Evolutionary conservation across 2,329 filamentous ascomycete genomes (phyloP).

Genomic region (Colletotrichum horii): DNA sequence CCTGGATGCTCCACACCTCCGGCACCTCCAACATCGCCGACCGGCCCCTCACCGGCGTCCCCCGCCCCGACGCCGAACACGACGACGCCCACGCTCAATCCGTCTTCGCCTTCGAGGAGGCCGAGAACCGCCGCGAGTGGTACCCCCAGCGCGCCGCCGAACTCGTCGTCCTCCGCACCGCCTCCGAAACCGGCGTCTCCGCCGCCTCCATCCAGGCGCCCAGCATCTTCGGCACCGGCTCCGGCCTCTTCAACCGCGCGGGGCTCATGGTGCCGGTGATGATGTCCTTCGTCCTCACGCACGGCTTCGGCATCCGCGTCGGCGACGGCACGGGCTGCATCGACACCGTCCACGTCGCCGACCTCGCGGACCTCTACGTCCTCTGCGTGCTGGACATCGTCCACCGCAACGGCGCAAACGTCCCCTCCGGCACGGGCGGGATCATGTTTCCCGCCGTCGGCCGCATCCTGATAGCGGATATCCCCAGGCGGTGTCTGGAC

Average conservation of each 20-base stretch:
- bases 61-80: conserved; percentile 13
- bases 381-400: conserved; percentile 14
- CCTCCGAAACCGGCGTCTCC: conserved; percentile 7
- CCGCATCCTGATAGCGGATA: neutral
- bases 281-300: conserved; percentile 22
- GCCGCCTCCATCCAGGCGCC: conserved; percentile 23
- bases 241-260: conserved; percentile 20
- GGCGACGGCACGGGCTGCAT: conserved; percentile 21
- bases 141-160: conserved; percentile 26
- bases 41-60: conserved; percentile 13
- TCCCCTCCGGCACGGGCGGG: neutral
- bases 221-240: conserved; percentile 19
- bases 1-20: conserved; percentile 24
- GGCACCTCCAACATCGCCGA: conserved; percentile 25
- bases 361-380: conserved; percentile 25
- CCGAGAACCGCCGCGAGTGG: conserved; percentile 17
- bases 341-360: conserved; percentile 22
- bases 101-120: conserved; percentile 19
- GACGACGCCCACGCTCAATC: conserved; percentile 8
- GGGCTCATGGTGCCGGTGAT: conserved; percentile 23
- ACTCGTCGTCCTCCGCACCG: conserved; percentile 14
- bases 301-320: conserved; percentile 21
- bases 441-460: conserved; percentile 17
- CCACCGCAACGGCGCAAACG: neutral
- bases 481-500: conserved; percentile 12